Percentiles rank a stretch among this genome's conserved stretches.
Conservation (phyloP, 768 basidiomycete genomes). For the Mycena polygramma region DNA sequence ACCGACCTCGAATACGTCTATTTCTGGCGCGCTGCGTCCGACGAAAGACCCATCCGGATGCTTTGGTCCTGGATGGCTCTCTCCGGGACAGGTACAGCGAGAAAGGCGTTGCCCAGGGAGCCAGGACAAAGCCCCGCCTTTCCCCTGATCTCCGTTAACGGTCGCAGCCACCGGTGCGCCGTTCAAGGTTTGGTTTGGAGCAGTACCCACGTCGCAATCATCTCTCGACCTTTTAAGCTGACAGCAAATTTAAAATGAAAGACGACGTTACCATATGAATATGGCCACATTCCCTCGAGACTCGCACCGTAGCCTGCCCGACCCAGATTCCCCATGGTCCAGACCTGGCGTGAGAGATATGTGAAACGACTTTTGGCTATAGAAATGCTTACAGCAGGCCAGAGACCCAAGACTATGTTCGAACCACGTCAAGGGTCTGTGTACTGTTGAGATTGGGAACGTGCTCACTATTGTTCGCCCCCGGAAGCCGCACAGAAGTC, state of each 20-base stretch:
- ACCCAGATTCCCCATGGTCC: constrained; percentile 88
- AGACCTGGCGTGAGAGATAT: constrained; percentile 50
- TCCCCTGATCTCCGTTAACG: constrained; percentile 67
- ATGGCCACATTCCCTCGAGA: constrained; percentile 77
- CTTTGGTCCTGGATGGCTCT: constrained; percentile 93
- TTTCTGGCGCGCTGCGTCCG: constrained; percentile 89
- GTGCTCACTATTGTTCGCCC: constrained; percentile 58
- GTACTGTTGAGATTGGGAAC: too few species aligned
- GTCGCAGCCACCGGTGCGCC: constrained; percentile 74
- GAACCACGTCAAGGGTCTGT: too few species aligned
- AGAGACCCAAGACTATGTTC: constrained; percentile 64
- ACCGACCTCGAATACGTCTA: constrained; percentile 77
- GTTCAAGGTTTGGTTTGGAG: constrained; percentile 80
- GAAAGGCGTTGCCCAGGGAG: constrained; percentile 91
- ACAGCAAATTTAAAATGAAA: neutral
- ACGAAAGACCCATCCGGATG: constrained; percentile 82
- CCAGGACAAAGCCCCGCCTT: constrained; percentile 75
- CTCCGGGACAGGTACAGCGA: constrained; percentile 88
- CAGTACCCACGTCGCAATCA: constrained; percentile 92
- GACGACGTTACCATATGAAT: constrained; percentile 24
- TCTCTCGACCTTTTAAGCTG: constrained; percentile 86
- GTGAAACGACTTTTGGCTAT: neutral
- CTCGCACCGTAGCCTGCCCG: constrained; percentile 93
- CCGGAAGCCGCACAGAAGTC: constrained; percentile 71
- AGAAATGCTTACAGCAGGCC: constrained; percentile 69